Percentiles rank a stretch among this genome's conserved stretches.
These are phyloP conservation scores for Athelia sp. DNA, from an alignment of 1,284 basidiomycete species.

Conservation along the genomic window DNA sequence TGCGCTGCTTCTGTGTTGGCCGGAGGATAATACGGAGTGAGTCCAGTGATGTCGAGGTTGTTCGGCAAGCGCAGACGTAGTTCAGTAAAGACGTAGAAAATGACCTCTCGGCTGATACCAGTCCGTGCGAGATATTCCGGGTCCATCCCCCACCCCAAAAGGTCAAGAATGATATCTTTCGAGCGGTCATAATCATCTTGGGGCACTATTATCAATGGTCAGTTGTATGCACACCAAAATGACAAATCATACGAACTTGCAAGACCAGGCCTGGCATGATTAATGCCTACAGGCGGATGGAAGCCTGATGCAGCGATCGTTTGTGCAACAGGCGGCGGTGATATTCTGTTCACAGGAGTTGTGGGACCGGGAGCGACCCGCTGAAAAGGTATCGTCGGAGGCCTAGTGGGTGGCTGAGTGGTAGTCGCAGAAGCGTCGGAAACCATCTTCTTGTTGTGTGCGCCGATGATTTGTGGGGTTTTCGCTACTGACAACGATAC, in stretches of 20 bases:
- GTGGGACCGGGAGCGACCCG: constrained; percentile 1
- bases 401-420: neutral
- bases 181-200: constrained; percentile 61
- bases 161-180: constrained; percentile 69
- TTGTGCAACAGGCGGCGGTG: neutral
- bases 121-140: constrained; percentile 67
- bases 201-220: constrained; percentile 45
- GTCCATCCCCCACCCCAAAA: constrained; percentile 76
- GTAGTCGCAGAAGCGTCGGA: neutral
- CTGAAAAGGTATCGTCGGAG: constrained; percentile 5
- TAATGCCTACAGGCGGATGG: constrained; percentile 29
- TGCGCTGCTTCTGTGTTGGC: constrained; percentile 29
- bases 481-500: constrained; percentile 9
- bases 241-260: constrained; percentile 40
- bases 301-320: constrained; percentile 8
- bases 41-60: constrained; percentile 54
- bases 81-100: constrained; percentile 73
- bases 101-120: constrained; percentile 60
- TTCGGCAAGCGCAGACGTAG: constrained; percentile 64
- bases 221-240: constrained; percentile 3
- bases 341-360: neutral
- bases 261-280: constrained; percentile 61
- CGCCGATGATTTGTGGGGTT: constrained; percentile 2
- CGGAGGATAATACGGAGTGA: constrained; percentile 41
- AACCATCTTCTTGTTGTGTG: neutral